Percentiles rank a stretch among this genome's conserved stretches.
phyloP scores from a whole-genome alignment of 1,284 basidiomycete genomes.

The Irpex rosettiformis region DNA sequence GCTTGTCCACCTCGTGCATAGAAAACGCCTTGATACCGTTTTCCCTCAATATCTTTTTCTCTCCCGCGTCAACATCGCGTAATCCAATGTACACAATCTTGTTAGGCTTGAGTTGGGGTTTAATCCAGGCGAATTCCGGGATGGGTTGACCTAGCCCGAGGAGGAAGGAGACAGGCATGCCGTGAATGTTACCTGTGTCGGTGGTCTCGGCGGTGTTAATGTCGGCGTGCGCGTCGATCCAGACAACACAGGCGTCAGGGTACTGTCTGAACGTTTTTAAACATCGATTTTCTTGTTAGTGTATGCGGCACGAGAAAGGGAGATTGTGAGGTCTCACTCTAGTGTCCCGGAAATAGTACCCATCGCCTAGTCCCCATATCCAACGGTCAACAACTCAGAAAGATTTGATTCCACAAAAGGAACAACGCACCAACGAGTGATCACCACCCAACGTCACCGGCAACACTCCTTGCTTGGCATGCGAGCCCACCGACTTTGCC shows the following conservation, averaged over 20 bases:
- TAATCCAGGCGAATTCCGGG: constrained; percentile 78
- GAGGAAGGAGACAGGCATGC: constrained; percentile 97
- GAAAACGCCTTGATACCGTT: constrained; percentile 92
- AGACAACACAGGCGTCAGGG: constrained; percentile 82
- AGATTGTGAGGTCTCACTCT: constrained; percentile 42
- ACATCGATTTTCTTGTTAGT: too few species aligned
- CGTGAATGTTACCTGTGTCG: constrained; percentile 91
- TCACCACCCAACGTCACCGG: constrained; percentile 96
- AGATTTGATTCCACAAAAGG: background rate
- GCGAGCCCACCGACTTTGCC: constrained; percentile 70
- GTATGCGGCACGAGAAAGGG: too few species aligned
- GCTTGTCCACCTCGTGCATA: constrained; percentile 98
- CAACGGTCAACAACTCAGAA: constrained; percentile 4
- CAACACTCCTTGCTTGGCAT: constrained; percentile 76
- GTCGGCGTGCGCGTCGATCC: constrained; percentile 94
- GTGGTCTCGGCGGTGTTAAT: constrained; percentile 92
- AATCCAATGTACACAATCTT: constrained; percentile 93
- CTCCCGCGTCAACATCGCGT: constrained; percentile 89
- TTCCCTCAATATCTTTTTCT: constrained; percentile 86
- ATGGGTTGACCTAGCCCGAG: constrained; percentile 62
- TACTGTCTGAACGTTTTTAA: constrained; percentile 53
- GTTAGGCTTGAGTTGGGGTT: constrained; percentile 67
- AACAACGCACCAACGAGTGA: constrained; percentile 78
- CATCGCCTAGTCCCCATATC: constrained; percentile 61
- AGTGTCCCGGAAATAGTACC: constrained; percentile 86